Base-by-base conservation (phyloP, 164 flowering plant species). In the Macadamia integrifolia region DNA sequence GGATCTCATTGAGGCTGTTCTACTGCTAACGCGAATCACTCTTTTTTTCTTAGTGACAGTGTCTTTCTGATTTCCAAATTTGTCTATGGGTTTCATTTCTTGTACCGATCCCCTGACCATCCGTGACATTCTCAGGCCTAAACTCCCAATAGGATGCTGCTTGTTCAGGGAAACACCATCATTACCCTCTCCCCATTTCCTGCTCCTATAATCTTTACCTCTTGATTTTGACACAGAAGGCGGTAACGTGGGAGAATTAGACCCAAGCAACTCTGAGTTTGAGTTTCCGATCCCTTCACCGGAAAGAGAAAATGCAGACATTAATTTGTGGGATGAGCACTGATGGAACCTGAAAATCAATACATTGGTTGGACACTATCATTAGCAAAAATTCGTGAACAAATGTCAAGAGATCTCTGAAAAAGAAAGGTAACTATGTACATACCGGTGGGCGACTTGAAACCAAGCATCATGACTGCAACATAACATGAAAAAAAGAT, bases 401-500 rank as follows among this genome's bases (percentile, higher is more conserved):
- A 35, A 17, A 28, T 15, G 62, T 1, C 9, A 44, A 42, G 43
- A 69, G 9, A 62, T 23, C 11, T 50, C 13, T 30, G 13, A 44
- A 66, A 6, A 53, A 30, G 35, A 60, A 9, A 56, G 30, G 23
- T 28, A 9, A 14, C 10, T 59, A 72, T 73, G 71, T 18, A 69
- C 89, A 79, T 81, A 90, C 96, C n/a, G 76, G 55, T 90, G 92
- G 75, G 70, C 74, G 52, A 55, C 61, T 63, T 62, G 65, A 72
- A 90, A 88, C 96, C 96, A 88, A 17, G 67, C 72, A 74, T 84
- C 86, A 65, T 81, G 80, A 1, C 96, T 88, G 89, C 83, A 83
- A 75, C n/a, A 9, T 9, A 44, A 59, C 59, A 72, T n/a, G 71
- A 49, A 32, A 49, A 55, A 12, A 63, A 32, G 28, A 62, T n/a